phyloP scores from a whole-genome alignment of 2,329 filamentous ascomycete genomes.

The Talaromyces funiculosus region DNA sequence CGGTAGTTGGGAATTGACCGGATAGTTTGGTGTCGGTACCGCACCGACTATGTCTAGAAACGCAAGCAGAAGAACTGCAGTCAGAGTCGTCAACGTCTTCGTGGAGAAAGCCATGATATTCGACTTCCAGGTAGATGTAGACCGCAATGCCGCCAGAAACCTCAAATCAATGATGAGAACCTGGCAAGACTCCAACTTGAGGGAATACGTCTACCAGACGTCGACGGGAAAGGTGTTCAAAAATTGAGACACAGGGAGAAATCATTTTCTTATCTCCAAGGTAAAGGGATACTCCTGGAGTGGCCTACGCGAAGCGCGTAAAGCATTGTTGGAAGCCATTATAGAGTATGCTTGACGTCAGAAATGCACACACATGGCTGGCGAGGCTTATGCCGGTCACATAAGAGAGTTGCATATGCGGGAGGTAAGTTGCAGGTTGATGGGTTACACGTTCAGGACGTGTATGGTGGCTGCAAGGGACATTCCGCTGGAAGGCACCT shows the following conservation, averaged over 20 bases:
- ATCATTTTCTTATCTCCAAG: slow-evolving; percentile 15
- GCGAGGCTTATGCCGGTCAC: slow-evolving; percentile 15
- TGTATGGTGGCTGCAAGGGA: slow-evolving; percentile 31
- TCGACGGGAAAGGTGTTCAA: neutral
- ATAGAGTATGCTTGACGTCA: slow-evolving; percentile 36
- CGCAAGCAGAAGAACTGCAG: slow-evolving; percentile 23
- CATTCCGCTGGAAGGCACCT: slow-evolving; percentile 14
- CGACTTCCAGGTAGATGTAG: slow-evolving; percentile 2
- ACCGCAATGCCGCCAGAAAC: slow-evolving; percentile 6
- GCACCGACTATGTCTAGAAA: slow-evolving; percentile 29
- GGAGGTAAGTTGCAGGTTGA: slow-evolving; percentile 15
- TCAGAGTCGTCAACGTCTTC: slow-evolving; percentile 23
- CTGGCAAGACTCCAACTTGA: neutral
- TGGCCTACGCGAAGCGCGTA: slow-evolving; percentile 26
- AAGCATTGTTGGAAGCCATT: slow-evolving; percentile 33
- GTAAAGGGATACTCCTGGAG: slow-evolving; percentile 22
- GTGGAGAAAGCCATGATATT: slow-evolving; percentile 9
- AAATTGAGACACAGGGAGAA: neutral
- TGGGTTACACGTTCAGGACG: slow-evolving; percentile 28
- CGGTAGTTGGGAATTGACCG: slow-evolving; percentile 78
- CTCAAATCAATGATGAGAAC: slow-evolving; percentile 6
- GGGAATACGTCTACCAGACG: slow-evolving; percentile 3
- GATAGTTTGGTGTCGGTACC: slow-evolving; percentile 52
- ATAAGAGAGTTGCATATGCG: slow-evolving; percentile 14
- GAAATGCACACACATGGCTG: slow-evolving; percentile 30